phyloP scores from a whole-genome alignment of 306 rosid genomes.

The Acmispon strigosus region DNA sequence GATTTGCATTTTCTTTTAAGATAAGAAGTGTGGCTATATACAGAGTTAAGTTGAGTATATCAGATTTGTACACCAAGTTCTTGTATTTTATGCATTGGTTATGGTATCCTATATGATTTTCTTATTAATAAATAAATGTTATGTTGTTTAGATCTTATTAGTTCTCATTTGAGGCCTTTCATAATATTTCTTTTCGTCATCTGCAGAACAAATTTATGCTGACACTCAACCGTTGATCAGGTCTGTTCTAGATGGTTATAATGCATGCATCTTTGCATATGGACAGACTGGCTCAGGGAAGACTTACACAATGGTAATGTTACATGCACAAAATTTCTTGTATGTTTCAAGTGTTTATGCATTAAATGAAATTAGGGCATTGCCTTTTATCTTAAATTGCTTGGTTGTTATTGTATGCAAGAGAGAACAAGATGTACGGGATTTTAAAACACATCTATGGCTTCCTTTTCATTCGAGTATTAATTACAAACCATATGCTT shows the following conservation, averaged over 20 bases:
- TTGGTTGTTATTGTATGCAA: neutral
- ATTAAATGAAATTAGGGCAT: neutral
- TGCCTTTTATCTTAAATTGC: neutral
- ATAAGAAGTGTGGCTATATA: neutral
- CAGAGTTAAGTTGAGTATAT: neutral
- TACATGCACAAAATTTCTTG: neutral
- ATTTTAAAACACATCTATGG: neutral
- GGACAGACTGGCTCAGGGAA: slow-evolving; percentile 99
- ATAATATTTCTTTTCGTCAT: slow-evolving; percentile 9
- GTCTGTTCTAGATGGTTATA: slow-evolving; percentile 88
- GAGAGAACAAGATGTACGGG: neutral
- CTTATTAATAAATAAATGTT: slow-evolving; percentile 3
- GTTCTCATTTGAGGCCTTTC: slow-evolving; percentile 2
- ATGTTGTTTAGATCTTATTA: neutral
- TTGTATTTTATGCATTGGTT: neutral
- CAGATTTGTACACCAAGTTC: neutral
- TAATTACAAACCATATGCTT: neutral
- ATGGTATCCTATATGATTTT: neutral
- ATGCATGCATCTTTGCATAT: slow-evolving; percentile 95
- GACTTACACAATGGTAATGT: slow-evolving; percentile 91
- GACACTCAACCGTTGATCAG: slow-evolving; percentile 81
- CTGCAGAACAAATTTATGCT: slow-evolving; percentile 86
- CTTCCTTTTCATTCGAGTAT: neutral
- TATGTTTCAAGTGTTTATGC: neutral
- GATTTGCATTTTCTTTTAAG: neutral